Evolutionary conservation across 139 green algal genomes (phyloP).

Genomic region (Coelastrella sp.): DNA sequence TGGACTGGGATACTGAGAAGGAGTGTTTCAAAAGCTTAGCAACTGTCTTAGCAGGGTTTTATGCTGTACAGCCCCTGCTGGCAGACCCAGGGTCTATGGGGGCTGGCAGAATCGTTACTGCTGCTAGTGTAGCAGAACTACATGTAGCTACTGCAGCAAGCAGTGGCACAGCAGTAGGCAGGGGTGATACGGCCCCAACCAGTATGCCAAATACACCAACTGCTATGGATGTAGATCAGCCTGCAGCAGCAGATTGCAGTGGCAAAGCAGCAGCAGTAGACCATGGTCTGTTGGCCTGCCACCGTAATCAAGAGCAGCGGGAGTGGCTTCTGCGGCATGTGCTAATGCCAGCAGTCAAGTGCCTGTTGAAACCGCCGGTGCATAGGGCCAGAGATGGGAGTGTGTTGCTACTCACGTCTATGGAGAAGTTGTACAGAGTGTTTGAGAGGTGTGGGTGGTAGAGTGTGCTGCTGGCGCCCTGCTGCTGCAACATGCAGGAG

Average conservation of each 20-base stretch:
- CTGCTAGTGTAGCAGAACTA: too few species aligned
- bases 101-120: too few species aligned
- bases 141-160: too few species aligned
- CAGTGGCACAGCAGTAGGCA: too few species aligned
- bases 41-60: conserved; percentile 74
- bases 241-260: background rate
- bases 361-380: conserved; percentile 61
- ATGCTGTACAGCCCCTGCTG: conserved; percentile 64
- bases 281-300: background rate
- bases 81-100: too few species aligned
- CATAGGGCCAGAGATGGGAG: conserved; percentile 74
- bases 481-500: background rate
- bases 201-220: too few species aligned
- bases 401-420: conserved; percentile 84
- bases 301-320: background rate
- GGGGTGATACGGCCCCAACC: too few species aligned
- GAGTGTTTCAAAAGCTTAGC: conserved; percentile 71
- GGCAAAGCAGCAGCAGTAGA: background rate
- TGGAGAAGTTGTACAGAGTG: conserved; percentile 92
- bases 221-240: conserved; percentile 24
- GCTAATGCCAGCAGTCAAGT: conserved; percentile 72
- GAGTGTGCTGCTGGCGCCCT: background rate
- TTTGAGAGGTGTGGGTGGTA: conserved; percentile 92
- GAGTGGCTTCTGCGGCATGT: conserved; percentile 65
- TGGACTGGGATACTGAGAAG: conserved; percentile 81